Percentiles rank a stretch among this genome's conserved stretches.
phyloP scores from a whole-genome alignment of 2,329 filamentous ascomycete species.

The Epichloe amarillans region DNA sequence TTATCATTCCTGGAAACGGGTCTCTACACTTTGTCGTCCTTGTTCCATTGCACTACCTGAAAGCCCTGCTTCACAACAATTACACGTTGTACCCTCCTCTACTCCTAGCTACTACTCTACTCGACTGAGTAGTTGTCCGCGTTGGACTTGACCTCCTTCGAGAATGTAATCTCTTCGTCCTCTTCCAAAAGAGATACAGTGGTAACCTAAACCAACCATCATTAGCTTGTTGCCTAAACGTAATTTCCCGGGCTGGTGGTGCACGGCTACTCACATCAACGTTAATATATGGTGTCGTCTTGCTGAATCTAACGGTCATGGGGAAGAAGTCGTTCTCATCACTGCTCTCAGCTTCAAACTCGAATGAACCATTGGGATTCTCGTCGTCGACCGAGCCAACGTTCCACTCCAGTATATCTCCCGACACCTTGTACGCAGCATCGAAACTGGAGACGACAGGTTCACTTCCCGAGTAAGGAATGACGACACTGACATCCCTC shows the following conservation, averaged over 20 bases:
- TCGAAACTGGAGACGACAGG: constrained; percentile 88
- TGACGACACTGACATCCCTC: constrained; percentile 73
- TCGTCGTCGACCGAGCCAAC: constrained; percentile 75
- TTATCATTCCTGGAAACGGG: not conserved
- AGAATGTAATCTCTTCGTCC: constrained; percentile 68
- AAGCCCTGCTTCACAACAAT: not conserved
- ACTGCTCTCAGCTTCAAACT: constrained; percentile 81
- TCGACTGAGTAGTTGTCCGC: constrained; percentile 68
- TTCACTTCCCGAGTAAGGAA: constrained; percentile 76
- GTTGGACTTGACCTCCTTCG: constrained; percentile 65
- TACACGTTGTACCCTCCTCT: not conserved
- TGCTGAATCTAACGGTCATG: constrained; percentile 83
- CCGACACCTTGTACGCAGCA: constrained; percentile 84
- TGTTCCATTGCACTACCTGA: not conserved
- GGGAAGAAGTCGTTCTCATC: constrained; percentile 97
- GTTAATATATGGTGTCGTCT: constrained; percentile 75
- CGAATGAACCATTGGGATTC: constrained; percentile 76
- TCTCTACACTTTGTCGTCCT: not conserved
- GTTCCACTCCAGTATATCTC: constrained; percentile 87
- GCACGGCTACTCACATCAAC: constrained; percentile 62
- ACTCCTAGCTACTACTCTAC: constrained; percentile 26
- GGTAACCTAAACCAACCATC: constrained; percentile 33
- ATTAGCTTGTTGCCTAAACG: constrained; percentile 12
- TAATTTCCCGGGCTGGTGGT: not conserved
- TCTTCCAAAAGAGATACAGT: constrained; percentile 60